Conservation (phyloP, 2,329 filamentous ascomycete species). For the Colletotrichum australisinense region DNA sequence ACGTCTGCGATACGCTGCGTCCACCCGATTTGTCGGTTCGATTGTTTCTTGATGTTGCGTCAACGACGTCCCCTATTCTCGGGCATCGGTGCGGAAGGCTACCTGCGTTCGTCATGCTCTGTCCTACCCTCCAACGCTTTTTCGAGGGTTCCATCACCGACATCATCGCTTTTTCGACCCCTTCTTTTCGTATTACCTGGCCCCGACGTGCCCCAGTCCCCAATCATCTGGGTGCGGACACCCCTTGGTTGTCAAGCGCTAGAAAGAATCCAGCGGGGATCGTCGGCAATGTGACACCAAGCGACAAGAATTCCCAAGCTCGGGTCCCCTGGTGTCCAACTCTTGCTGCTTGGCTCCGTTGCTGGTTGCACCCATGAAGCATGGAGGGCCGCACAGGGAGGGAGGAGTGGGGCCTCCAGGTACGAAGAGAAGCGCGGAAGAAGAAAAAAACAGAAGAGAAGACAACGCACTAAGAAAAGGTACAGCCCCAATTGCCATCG, state of each 20-base stretch:
- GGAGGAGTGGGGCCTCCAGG: conserved; percentile 22
- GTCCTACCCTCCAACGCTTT: conserved; percentile 4
- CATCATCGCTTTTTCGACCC: conserved; percentile 32
- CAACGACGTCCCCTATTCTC: conserved; percentile 14
- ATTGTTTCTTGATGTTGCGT: conserved; percentile 8
- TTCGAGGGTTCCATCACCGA: conserved; percentile 27
- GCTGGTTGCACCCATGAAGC: conserved; percentile 31
- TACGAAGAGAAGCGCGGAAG: conserved; percentile 24
- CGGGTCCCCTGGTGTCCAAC: conserved; percentile 29
- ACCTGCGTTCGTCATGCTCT: conserved; percentile 27
- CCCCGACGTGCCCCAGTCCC: conserved; percentile 5
- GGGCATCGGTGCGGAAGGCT: conserved; percentile 22
- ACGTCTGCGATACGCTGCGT: neutral
- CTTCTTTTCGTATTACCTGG: conserved; percentile 36
- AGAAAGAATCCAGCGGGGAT: conserved; percentile 33
- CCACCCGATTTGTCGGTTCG: neutral
- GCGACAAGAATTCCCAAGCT: conserved; percentile 27
- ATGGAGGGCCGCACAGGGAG: conserved; percentile 1
- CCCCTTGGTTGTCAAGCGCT: conserved; percentile 34
- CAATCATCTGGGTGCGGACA: conserved; percentile 26
- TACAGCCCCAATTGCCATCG: conserved; percentile 36
- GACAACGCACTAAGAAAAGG: conserved; percentile 26
- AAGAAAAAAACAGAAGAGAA: conserved; percentile 19
- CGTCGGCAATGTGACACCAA: conserved; percentile 34
- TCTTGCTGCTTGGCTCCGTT: conserved; percentile 33